These are phyloP conservation scores for Verticillium nonalfalfae DNA, from an alignment of 2,329 filamentous ascomycete genomes.

Conservation along the genomic window DNA sequence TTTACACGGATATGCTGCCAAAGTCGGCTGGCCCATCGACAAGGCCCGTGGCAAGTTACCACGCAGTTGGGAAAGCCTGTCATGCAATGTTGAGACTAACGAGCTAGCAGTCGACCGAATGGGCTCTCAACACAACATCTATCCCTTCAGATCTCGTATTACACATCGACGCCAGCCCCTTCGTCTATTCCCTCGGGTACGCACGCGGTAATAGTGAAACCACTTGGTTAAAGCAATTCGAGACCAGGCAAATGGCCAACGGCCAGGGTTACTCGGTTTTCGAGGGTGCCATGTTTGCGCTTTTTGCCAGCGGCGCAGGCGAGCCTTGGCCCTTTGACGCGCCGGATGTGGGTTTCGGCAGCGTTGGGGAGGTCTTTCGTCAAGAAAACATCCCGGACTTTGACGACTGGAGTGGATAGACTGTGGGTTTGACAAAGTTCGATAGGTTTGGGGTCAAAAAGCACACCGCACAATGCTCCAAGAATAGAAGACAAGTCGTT, in stretches of 20 bases:
- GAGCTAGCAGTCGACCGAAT: slow-evolving; percentile 4
- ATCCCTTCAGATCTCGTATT: slow-evolving; percentile 10
- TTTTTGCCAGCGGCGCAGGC: slow-evolving; percentile 15
- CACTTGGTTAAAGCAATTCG: slow-evolving; percentile 13
- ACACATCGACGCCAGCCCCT: slow-evolving; percentile 15
- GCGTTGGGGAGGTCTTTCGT: slow-evolving; percentile 13
- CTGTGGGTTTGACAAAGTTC: not conserved
- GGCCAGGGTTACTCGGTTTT: slow-evolving; percentile 11
- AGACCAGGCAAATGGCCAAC: slow-evolving; percentile 5
- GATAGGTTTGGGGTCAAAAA: not conserved
- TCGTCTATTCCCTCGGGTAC: slow-evolving; percentile 16
- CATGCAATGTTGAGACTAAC: not conserved
- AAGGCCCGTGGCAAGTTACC: slow-evolving; percentile 3
- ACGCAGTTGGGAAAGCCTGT: too few species aligned
- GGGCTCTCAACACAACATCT: slow-evolving; percentile 2
- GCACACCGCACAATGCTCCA: not conserved
- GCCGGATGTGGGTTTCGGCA: slow-evolving; percentile 13
- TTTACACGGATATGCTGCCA: slow-evolving; percentile 1
- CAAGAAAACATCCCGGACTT: slow-evolving; percentile 11
- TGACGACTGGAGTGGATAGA: slow-evolving; percentile 2
- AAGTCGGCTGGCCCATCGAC: slow-evolving; percentile 4
- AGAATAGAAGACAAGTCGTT: not conserved
- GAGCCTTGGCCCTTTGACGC: slow-evolving; percentile 15
- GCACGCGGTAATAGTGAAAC: slow-evolving; percentile 2
- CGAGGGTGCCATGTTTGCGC: slow-evolving; percentile 15